phyloP scores from a whole-genome alignment of 176 grass and related monocot genomes.

The Oryza australiensis region DNA sequence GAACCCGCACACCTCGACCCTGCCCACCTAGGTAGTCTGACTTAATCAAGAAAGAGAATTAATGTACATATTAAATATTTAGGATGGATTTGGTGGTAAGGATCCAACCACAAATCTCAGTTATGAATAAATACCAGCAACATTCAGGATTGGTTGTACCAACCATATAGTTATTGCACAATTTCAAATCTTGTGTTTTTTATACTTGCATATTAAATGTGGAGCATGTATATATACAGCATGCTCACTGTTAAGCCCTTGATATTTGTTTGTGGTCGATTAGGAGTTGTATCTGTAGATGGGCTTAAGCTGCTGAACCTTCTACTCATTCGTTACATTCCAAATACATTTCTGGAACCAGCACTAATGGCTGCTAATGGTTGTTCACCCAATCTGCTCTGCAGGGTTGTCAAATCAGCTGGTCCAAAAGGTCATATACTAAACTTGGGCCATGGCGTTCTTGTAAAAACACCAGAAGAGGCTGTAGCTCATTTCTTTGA shows the following conservation, averaged over 20 bases:
- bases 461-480: constrained; percentile 85
- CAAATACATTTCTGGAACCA: constrained; percentile 14
- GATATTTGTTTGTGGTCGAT: constrained; percentile 1
- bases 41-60: not conserved
- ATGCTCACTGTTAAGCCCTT: constrained; percentile 14
- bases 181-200: not conserved
- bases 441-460: constrained; percentile 93
- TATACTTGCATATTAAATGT: not conserved
- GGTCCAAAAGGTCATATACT: constrained; percentile 86
- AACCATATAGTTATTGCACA: too few species aligned
- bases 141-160: not conserved
- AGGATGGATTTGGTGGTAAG: not conserved
- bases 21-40: too few species aligned
- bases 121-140: not conserved
- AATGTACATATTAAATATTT: not conserved
- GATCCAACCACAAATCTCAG: not conserved
- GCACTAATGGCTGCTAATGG: constrained; percentile 9
- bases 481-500: constrained; percentile 97
- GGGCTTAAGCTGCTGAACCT: not conserved
- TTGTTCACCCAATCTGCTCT: constrained; percentile 13
- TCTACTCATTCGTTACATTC: constrained; percentile 16
- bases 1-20: too few species aligned
- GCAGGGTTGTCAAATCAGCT: constrained; percentile 89
- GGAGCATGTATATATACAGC: constrained; percentile 15
- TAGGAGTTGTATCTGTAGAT: constrained; percentile 1